These are phyloP conservation scores for Saccharomyces hybrid DNA, from an alignment of 1,139 yeast species.

Conservation along the genomic window DNA sequence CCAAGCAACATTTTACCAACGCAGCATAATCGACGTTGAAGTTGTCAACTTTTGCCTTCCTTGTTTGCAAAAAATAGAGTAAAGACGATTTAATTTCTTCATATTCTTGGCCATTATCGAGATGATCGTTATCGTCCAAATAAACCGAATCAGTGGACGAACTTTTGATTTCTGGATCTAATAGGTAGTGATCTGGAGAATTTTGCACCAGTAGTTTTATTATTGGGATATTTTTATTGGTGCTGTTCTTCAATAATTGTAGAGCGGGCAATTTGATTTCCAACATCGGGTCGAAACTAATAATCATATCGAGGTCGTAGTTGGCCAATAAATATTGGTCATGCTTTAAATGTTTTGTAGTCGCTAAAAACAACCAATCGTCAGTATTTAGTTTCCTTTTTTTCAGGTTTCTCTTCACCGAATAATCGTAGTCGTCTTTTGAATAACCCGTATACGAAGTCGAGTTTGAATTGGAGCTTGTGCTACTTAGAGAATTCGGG, in stretches of 20 bases:
- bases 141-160: neutral
- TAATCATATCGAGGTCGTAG: constrained; percentile 38
- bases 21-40: constrained; percentile 6
- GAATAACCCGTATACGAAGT: constrained; percentile 33
- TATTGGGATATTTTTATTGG: constrained; percentile 22
- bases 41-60: neutral
- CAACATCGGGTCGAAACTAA: constrained; percentile 52
- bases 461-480: constrained; percentile 20
- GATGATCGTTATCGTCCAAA: neutral
- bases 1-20: constrained; percentile 16
- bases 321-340: constrained; percentile 28
- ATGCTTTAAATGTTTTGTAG: constrained; percentile 37
- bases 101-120: constrained; percentile 15
- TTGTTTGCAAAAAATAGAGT: constrained; percentile 19
- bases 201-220: constrained; percentile 37
- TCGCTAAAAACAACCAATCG: constrained; percentile 36
- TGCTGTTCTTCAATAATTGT: constrained; percentile 15
- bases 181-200: constrained; percentile 36
- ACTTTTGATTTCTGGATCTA: constrained; percentile 7
- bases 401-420: constrained; percentile 16
- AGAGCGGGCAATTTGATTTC: constrained; percentile 36
- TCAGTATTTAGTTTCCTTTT: constrained; percentile 8
- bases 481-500: constrained; percentile 11
- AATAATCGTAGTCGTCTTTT: constrained; percentile 36
- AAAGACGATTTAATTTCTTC: constrained; percentile 17